Base-by-base conservation (phyloP, 306 rosid genomes). In the Inga oerstediana region DNA sequence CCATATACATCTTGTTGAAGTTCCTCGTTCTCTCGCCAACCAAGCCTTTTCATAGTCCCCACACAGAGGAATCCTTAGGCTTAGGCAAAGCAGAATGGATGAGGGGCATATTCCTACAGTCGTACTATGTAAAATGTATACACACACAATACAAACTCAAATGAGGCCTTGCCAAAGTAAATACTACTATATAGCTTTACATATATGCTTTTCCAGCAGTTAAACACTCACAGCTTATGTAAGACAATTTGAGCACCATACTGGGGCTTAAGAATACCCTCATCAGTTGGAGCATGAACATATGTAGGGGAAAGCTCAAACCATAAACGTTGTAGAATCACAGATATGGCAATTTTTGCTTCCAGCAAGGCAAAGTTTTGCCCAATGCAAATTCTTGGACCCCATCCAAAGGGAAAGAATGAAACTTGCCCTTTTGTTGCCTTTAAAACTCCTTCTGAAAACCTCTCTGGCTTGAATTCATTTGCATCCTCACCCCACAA, bases 241-340 rank as follows among this genome's bases (percentile, higher is more conserved):
- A 71, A 71, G 2, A 71, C 19, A 3, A 71, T 22, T 5, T 71
- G 56, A 14, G 75, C 49, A 11, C 75, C 75, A 22, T 10, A 22
- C 35, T 44, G 54, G 2, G 75, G 75, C 20, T 12, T 2, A 27
- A 1, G n/a, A 8, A 34, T 61, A 14, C 69, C 4, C 37, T 8
- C 35, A 24, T 24, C 7, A 15, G 16, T 1, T 24, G 84, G 91
- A 79, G 81, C 75, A 44, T 44, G 75, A 44, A 19, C 46, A 56
- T 88, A 88, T 17, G 84, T 76, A 2, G 89, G 81, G 0, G 89
- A 88, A 35, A 86, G 89, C 69, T 68, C 70, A 44, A 86, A 88
- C 10, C 86, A 74, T 4, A 81, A 88, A 27, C 68, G 49, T 17
- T 84, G 88, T n/a, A 88, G 56, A 69, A 88, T 86, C 83, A 86